phyloP scores from a whole-genome alignment of 2,329 filamentous ascomycete genomes.

The Penicillium sp. region DNA sequence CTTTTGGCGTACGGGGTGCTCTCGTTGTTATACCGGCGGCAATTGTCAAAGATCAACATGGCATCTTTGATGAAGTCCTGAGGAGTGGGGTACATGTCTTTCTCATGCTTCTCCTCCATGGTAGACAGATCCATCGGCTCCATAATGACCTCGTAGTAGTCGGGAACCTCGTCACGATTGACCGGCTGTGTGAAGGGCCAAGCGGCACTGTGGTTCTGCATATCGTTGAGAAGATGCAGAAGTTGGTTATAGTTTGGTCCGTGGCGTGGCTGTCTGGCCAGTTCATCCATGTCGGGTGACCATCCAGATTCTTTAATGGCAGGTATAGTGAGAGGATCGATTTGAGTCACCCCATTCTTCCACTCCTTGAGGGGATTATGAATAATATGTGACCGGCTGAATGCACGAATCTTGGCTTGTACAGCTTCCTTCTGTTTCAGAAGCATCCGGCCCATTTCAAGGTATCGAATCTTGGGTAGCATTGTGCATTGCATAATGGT shows the following conservation, averaged over 20 bases:
- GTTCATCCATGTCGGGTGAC: slow-evolving; percentile 96
- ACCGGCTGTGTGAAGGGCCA: slow-evolving; percentile 96
- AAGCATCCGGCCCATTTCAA: slow-evolving; percentile 89
- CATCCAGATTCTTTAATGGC: slow-evolving; percentile 91
- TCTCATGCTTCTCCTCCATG: slow-evolving; percentile 94
- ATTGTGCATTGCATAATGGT: slow-evolving; percentile 99
- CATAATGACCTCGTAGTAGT: slow-evolving; percentile 98
- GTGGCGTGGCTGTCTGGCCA: slow-evolving; percentile 89
- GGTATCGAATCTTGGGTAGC: slow-evolving; percentile 90
- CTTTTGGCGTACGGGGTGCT: slow-evolving; percentile 92
- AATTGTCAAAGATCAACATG: slow-evolving; percentile 88
- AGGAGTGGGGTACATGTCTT: slow-evolving; percentile 83
- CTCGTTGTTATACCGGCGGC: slow-evolving; percentile 93
- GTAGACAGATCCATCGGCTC: slow-evolving; percentile 95
- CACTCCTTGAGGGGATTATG: slow-evolving; percentile 83
- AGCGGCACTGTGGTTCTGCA: slow-evolving; percentile 87
- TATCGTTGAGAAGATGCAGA: slow-evolving; percentile 84
- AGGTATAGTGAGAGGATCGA: slow-evolving; percentile 81
- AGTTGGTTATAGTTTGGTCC: slow-evolving; percentile 96
- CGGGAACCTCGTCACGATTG: slow-evolving; percentile 92
- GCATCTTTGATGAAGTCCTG: slow-evolving; percentile 92
- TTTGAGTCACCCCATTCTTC: slow-evolving; percentile 69
- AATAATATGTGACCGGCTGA: slow-evolving; percentile 81
- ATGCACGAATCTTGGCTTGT: slow-evolving; percentile 88
- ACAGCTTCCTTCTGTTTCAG: slow-evolving; percentile 96